Conservation (phyloP, 768 basidiomycete species). For the Rhizopogon roseolus region DNA sequence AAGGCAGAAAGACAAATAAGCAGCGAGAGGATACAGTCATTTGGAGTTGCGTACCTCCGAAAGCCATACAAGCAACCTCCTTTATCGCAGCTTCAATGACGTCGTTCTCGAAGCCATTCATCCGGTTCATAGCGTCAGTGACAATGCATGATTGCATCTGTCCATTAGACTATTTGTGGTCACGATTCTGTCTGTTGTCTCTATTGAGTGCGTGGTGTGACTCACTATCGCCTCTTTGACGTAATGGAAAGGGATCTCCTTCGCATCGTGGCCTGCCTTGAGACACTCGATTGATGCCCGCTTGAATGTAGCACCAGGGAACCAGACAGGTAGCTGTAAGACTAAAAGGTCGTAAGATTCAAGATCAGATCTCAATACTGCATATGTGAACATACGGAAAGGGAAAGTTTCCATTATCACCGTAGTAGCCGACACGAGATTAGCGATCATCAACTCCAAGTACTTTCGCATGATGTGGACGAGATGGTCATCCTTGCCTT, state of each 20-base stretch:
- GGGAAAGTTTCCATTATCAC: no score
- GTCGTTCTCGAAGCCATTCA: no score
- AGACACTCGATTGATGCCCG: conserved; percentile 19
- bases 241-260: conserved; percentile 28
- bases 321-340: conserved; percentile 21
- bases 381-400: no score
- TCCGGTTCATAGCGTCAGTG: no score
- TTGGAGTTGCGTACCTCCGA: conserved; percentile 7
- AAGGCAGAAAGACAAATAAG: not conserved
- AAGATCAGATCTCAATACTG: no score
- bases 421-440: no score
- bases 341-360: not conserved
- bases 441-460: no score
- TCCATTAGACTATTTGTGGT: no score
- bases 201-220: not conserved
- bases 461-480: not conserved
- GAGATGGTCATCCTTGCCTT: not conserved
- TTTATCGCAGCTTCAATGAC: not conserved
- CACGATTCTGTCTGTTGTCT: no score
- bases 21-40: not conserved
- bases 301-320: conserved; percentile 32
- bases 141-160: no score
- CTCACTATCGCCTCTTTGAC: conserved; percentile 24
- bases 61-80: conserved; percentile 9
- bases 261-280: conserved; percentile 12